These are phyloP conservation scores for Vitis riparia DNA, from an alignment of 164 flowering plant species.

Conservation along the genomic window DNA sequence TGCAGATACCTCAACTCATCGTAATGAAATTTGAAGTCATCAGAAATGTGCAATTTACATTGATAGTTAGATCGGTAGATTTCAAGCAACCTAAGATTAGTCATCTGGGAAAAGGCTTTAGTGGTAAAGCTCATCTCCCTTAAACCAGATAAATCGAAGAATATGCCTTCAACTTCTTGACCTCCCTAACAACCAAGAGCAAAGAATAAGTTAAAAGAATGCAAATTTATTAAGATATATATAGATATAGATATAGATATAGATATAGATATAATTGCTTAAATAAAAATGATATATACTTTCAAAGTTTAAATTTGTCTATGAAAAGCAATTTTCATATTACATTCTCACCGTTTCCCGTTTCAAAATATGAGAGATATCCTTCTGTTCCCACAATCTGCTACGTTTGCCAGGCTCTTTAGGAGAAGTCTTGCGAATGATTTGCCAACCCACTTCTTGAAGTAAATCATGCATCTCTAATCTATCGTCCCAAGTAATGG, in stretches of 20 bases:
- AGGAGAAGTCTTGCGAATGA: slow-evolving; percentile 1
- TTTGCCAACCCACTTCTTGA: slow-evolving; percentile 12
- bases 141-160: neutral
- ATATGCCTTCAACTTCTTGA: slow-evolving; percentile 3
- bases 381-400: slow-evolving; percentile 13
- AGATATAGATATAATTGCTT: too few relatives aligned
- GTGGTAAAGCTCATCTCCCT: neutral
- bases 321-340: too few relatives aligned
- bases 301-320: too few relatives aligned
- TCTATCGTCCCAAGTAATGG: neutral
- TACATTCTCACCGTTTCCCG: too few relatives aligned
- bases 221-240: too few relatives aligned
- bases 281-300: too few relatives aligned
- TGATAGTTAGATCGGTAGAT: too few relatives aligned
- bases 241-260: too few relatives aligned
- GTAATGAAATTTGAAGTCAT: neutral
- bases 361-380: neutral
- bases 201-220: too few relatives aligned
- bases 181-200: too few relatives aligned
- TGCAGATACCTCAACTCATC: slow-evolving; percentile 2
- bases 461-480: neutral
- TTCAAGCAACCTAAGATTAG: too few relatives aligned
- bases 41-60: neutral
- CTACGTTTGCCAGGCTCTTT: slow-evolving; percentile 10
- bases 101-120: slow-evolving; percentile 1